Conservation (phyloP, 2,329 filamentous ascomycete genomes). For the Fusarium chuoi region DNA sequence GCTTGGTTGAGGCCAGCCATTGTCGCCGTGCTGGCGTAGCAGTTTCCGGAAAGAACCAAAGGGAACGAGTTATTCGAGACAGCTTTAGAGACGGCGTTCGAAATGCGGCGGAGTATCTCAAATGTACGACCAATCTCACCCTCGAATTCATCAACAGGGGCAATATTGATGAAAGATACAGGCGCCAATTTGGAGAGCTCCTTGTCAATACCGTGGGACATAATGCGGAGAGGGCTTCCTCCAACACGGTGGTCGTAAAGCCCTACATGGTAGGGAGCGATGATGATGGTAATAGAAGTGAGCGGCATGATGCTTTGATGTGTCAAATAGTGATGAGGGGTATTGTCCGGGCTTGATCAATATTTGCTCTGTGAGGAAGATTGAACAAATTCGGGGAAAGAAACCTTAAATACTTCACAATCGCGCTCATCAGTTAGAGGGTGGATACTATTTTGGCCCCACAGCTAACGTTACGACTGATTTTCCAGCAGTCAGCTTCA, state of each 20-base stretch:
- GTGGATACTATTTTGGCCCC: background rate
- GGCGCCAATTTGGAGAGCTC: background rate
- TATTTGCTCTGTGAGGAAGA: background rate
- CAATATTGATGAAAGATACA: background rate
- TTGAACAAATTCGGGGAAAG: too few species aligned
- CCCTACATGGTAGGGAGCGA: background rate
- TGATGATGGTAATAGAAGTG: background rate
- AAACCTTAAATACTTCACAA: background rate
- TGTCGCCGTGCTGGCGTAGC: background rate
- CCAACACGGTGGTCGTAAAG: background rate
- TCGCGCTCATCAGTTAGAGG: accelerated
- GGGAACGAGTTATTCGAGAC: background rate
- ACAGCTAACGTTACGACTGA: background rate
- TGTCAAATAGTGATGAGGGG: background rate
- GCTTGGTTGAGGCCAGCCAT: background rate
- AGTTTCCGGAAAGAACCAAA: background rate
- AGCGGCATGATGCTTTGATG: background rate
- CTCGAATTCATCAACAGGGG: background rate
- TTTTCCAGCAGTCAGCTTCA: background rate
- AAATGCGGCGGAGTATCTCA: background rate
- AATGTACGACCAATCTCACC: background rate
- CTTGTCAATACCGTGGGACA: background rate
- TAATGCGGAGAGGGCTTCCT: background rate
- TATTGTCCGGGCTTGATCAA: too few species aligned
- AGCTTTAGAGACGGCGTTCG: background rate